Evolutionary conservation across 192 early-diverging fungal species (phyloP), one percentile per base, ranked within the genome.

Genomic region (Backusella liffmaniae): DNA sequence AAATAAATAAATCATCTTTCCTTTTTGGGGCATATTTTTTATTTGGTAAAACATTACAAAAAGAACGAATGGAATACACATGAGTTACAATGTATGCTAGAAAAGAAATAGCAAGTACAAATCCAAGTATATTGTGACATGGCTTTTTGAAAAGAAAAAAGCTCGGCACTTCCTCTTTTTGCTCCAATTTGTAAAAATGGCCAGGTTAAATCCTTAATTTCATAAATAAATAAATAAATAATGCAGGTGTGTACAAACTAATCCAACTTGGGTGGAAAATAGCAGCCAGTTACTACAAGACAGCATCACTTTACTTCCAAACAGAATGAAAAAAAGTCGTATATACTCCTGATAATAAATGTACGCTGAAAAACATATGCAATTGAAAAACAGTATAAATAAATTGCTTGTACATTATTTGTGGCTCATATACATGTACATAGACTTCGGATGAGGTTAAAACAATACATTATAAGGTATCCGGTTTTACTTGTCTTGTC

Each of bases 31-130:
- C 56, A 26, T 18, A 29, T 62, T 62, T 26, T 59, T 26, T 29
- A 62, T 62, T 62, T 62, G 56, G 56, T 62, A 62, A 62, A 62
- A 62, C 56, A 29, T 62, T 62, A 8, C 56, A 49, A 49, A 44
- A 18, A 49, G 18, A 49, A 49, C 15, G 18, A 49, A 18, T 49
- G 46, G 46, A 49, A 49, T 18, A 16, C 16, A 49, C 46, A 18
- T 18, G 15, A 49, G 46, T 49, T 49, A 16, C 46, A 6, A 5
- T 1, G 12, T 15, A 15, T 4, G 42, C 10, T 44, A 13, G 8
- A 44, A 44, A 44, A 44, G 3, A 44, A 44, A 44, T 0, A 44
- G 1, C 3, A 16, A 16, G 42, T 16, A 3, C 4, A 44, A 44
- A 44, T 44, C 0, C 13, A 13, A 44, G 4, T 44, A 16, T 15